These are phyloP conservation scores for Sporothrix protearum DNA, from an alignment of 2,329 filamentous ascomycete species.

Conservation along the genomic window DNA sequence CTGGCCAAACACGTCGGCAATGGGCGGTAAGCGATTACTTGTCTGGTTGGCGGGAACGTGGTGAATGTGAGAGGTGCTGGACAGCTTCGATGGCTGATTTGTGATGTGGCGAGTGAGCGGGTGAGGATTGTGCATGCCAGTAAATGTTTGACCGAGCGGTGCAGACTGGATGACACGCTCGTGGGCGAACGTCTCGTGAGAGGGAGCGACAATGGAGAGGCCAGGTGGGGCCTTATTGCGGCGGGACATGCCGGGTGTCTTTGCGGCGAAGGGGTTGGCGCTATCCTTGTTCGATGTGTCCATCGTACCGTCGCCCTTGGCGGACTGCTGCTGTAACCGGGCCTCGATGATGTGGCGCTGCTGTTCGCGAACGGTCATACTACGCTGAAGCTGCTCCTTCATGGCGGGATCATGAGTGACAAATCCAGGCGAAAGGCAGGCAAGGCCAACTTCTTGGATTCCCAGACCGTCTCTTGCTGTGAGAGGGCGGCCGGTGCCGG, in stretches of 20 bases:
- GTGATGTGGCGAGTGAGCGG: constrained; percentile 72
- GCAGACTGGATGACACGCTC: constrained; percentile 97
- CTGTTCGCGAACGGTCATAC: constrained; percentile 87
- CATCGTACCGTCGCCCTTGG: constrained; percentile 64
- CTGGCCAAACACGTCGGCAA: constrained; percentile 91
- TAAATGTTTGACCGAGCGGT: constrained; percentile 91
- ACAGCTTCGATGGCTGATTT: constrained; percentile 78
- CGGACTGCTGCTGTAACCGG: constrained; percentile 80
- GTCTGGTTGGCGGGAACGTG: constrained; percentile 85
- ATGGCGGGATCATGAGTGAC: constrained; percentile 94
- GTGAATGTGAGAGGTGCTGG: constrained; percentile 84
- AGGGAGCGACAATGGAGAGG: constrained; percentile 90
- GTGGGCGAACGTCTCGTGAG: constrained; percentile 84
- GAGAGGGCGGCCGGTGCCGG: constrained; percentile 66
- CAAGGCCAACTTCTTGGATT: constrained; percentile 89
- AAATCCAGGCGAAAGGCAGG: constrained; percentile 92
- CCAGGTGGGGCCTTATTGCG: constrained; percentile 81
- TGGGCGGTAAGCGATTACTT: constrained; percentile 85
- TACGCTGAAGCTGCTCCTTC: constrained; percentile 92
- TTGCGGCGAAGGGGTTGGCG: constrained; percentile 52
- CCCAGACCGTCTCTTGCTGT: constrained; percentile 74
- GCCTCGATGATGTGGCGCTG: constrained; percentile 94
- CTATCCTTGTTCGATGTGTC: constrained; percentile 50
- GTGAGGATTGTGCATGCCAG: constrained; percentile 76
- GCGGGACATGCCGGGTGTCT: constrained; percentile 69